Base-by-base conservation (phyloP, 2,329 filamentous ascomycete species). In the Colletotrichum australisinense region DNA sequence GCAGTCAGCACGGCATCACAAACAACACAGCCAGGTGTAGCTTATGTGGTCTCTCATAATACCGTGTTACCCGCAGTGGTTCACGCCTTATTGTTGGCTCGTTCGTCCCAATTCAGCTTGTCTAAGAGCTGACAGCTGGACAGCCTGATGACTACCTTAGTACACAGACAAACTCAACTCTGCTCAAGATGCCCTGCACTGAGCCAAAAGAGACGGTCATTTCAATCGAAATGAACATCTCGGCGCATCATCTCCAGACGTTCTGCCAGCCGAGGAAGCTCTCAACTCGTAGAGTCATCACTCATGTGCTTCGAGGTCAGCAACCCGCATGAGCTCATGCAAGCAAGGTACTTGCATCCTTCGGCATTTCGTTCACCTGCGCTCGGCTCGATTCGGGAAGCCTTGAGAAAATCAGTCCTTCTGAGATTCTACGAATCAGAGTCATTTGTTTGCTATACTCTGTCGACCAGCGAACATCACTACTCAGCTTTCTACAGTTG, bases 21-120 rank as follows among this genome's bases (percentile, higher is more conserved):
- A 28, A 46, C 53, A 59, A 55, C 28, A 30, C 53, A 35, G 1
- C 42, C 66, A 19, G 19, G 53, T 63, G 52, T 8, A 52, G 28
- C 59, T 12, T 26, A 5, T 30, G 24, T 24, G 32, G 52, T 55
- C 28, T 30, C 56, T 64, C 59, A 38, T 38, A 14, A 53, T 69
- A 24, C 49, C 69, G 69, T 24, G 24, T 52, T 63, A 46, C 64
- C 64, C 46, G 49, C 57, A 35, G 55, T 55, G 68, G 26, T 69
- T 53, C 62, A 35, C 19, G 62, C 38, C 38, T n/a, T 22, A 19
- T 9, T 57, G 26, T 57, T 60, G 32, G 32, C 5, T 5, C 16
- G 58, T 72, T 72, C 69, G 38, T 72, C 65, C 62, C 67, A 59
- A 38, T n/a, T 38, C 28, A 30, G 19, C 26, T 3, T 42, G 38